Conservation (phyloP, 225 moss, liverwort and hornwort species). For the Pseudoscleropodium purum region DNA sequence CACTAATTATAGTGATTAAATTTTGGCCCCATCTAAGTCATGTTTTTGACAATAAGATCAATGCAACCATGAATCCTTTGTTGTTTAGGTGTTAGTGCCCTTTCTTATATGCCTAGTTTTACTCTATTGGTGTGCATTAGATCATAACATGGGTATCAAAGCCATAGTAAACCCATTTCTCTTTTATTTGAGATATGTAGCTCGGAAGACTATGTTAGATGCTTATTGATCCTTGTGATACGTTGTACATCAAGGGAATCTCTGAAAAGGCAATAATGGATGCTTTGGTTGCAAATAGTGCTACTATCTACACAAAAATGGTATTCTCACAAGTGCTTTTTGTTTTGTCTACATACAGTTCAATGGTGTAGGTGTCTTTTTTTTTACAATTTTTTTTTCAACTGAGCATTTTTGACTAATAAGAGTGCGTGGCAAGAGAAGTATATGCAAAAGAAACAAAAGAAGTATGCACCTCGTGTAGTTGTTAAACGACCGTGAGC, state of each 20-base stretch:
- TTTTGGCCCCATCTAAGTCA: background rate
- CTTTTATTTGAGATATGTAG: background rate
- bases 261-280: conserved; percentile 86
- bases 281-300: conserved; percentile 90
- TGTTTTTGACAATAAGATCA: background rate
- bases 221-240: background rate
- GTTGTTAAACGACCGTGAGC: conserved; percentile 84
- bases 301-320: conserved; percentile 83
- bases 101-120: background rate
- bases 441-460: conserved; percentile 92
- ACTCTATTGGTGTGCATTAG: background rate
- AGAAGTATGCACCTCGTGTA: conserved; percentile 93
- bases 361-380: background rate
- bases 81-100: background rate
- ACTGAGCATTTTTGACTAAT: background rate
- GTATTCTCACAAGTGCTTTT: conserved; percentile 77
- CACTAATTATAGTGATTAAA: background rate
- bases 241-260: conserved; percentile 61
- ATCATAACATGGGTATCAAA: background rate
- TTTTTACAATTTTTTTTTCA: background rate
- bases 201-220: background rate
- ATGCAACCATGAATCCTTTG: background rate
- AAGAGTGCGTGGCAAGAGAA: conserved; percentile 60
- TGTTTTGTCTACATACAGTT: background rate
- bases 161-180: background rate